These are phyloP conservation scores for Chenopodium suecicum DNA, from an alignment of 148 eudicot genomes.

Conservation along the genomic window DNA sequence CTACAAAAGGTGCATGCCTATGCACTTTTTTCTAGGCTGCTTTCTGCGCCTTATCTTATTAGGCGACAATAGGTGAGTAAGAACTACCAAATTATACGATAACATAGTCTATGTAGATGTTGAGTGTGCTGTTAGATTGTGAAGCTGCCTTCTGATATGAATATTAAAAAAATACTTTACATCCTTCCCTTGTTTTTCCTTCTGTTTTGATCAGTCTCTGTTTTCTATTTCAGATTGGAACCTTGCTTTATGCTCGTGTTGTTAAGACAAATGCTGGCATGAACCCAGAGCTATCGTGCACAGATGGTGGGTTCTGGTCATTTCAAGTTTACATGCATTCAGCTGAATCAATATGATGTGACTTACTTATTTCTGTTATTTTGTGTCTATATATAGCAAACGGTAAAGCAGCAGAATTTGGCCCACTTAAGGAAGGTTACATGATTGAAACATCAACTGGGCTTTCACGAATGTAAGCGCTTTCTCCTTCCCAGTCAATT, in stretches of 20 bases:
- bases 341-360: neutral
- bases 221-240: slow-evolving; percentile 61
- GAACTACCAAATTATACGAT: neutral
- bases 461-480: slow-evolving; percentile 78
- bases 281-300: slow-evolving; percentile 96
- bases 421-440: slow-evolving; percentile 86
- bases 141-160: neutral
- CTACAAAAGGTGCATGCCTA: too few species aligned
- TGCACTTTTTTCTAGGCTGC: too few species aligned
- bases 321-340: neutral
- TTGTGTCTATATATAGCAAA: slow-evolving; percentile 38
- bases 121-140: neutral
- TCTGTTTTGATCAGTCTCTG: neutral
- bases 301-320: slow-evolving; percentile 63
- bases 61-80: too few species aligned
- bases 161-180: neutral
- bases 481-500: neutral
- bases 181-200: too few species aligned
- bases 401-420: slow-evolving; percentile 91
- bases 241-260: slow-evolving; percentile 81
- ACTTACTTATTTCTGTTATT: slow-evolving; percentile 18
- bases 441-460: slow-evolving; percentile 93
- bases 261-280: slow-evolving; percentile 86
- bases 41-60: too few species aligned
- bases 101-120: neutral